Percentiles rank a stretch among this genome's conserved stretches.
phyloP scores from a whole-genome alignment of 768 basidiomycete genomes.

The Leccinum longicurvipes region DNA sequence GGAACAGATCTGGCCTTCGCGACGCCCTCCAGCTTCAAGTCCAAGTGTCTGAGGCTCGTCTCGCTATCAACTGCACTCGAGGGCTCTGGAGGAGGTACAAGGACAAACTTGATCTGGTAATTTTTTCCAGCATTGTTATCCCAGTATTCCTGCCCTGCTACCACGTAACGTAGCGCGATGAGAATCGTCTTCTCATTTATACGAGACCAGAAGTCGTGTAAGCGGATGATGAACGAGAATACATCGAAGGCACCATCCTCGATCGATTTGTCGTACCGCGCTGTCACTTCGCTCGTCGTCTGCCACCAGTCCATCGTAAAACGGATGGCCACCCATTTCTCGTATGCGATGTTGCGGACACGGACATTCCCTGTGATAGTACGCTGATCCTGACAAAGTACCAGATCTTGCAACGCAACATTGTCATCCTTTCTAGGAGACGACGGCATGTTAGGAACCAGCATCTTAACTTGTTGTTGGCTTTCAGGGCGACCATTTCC shows the following conservation, averaged over 20 bases:
- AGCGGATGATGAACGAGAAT: conserved; percentile 71
- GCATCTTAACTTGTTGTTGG: conserved; percentile 50
- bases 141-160: conserved; percentile 80
- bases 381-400: conserved; percentile 48
- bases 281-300: conserved; percentile 91
- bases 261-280: conserved; percentile 53
- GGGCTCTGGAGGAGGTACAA: conserved; percentile 19
- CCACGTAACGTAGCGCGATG: conserved; percentile 70
- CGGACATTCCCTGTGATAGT: conserved; percentile 70
- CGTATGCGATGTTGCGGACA: conserved; percentile 82
- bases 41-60: conserved; percentile 55
- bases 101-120: conserved; percentile 69
- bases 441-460: conserved; percentile 64
- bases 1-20: conserved; percentile 34
- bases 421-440: conserved; percentile 38
- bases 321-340: conserved; percentile 83
- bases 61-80: conserved; percentile 36
- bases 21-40: conserved; percentile 65
- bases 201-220: conserved; percentile 72
- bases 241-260: conserved; percentile 51
- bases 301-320: conserved; percentile 97
- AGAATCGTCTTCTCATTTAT: conserved; percentile 83
- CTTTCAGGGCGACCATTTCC: conserved; percentile 36
- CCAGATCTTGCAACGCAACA: conserved; percentile 53
- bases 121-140: conserved; percentile 84